Evolutionary conservation across 176 grass and related monocot species (phyloP).

Genomic region (Guadua angustifolia): DNA sequence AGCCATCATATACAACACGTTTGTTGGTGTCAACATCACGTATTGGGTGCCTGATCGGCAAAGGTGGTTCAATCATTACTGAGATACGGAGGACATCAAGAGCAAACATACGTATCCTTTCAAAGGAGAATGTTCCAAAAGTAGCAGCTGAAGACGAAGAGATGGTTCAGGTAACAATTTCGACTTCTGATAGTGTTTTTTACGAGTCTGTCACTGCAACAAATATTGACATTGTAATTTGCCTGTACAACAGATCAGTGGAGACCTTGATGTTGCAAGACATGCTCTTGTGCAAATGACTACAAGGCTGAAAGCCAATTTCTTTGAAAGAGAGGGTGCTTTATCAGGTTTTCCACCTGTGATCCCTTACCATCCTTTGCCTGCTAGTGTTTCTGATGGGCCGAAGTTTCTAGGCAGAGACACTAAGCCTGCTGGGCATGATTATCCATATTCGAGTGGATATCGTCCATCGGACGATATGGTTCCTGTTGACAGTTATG

Average conservation of each 20-base stretch:
- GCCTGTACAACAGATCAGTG: constrained; percentile 63
- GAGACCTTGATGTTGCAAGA: constrained; percentile 79
- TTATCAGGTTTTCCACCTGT: constrained; percentile 67
- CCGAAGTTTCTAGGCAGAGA: constrained; percentile 78
- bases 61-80: constrained; percentile 94
- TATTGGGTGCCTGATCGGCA: constrained; percentile 94
- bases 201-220: neutral
- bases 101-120: constrained; percentile 93
- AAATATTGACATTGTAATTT: constrained; percentile 36
- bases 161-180: constrained; percentile 87
- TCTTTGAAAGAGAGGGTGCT: constrained; percentile 91
- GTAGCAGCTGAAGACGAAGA: constrained; percentile 93
- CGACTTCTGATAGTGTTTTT: constrained; percentile 29
- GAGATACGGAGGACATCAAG: constrained; percentile 82
- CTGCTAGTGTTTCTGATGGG: constrained; percentile 64
- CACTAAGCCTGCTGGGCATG: constrained; percentile 55
- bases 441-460: constrained; percentile 69
- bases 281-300: constrained; percentile 89
- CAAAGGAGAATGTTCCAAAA: constrained; percentile 96
- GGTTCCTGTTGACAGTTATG: constrained; percentile 59
- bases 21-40: constrained; percentile 88
- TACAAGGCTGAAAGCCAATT: constrained; percentile 91
- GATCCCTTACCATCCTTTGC: constrained; percentile 66
- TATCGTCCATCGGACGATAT: constrained; percentile 70
- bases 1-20: constrained; percentile 78